Evolutionary conservation across 495 filamentous ascomycete species (phyloP).

Genomic region (Thermothielavioides terrestris): DNA sequence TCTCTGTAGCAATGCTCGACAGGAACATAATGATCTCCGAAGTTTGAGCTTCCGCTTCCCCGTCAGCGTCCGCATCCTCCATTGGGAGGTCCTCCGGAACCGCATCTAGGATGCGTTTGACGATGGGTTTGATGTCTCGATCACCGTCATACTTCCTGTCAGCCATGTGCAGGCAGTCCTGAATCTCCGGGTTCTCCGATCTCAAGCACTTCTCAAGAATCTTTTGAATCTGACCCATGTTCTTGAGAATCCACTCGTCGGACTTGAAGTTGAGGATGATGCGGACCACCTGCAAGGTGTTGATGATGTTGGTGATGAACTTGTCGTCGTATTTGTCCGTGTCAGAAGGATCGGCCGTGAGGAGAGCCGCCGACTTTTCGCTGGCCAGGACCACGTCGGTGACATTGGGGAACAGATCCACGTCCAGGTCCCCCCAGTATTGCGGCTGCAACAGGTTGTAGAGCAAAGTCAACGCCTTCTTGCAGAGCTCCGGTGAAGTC

Average conservation of each 20-base stretch:
- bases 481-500: slow-evolving; percentile 62
- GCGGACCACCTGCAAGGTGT: slow-evolving; percentile 81
- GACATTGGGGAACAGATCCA: slow-evolving; percentile 83
- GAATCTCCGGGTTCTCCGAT: slow-evolving; percentile 79
- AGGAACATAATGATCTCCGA: slow-evolving; percentile 75
- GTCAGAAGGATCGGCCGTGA: slow-evolving; percentile 70
- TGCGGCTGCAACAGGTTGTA: slow-evolving; percentile 76
- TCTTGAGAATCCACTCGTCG: slow-evolving; percentile 80
- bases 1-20: slow-evolving; percentile 72
- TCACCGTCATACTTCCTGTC: slow-evolving; percentile 58
- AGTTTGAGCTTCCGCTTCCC: slow-evolving; percentile 57
- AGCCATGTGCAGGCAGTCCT: slow-evolving; percentile 74
- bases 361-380: slow-evolving; percentile 58
- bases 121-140: slow-evolving; percentile 53
- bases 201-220: slow-evolving; percentile 84
- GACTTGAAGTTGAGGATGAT: slow-evolving; percentile 77
- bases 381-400: slow-evolving; percentile 73
- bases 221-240: slow-evolving; percentile 69
- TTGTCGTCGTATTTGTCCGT: slow-evolving; percentile 81
- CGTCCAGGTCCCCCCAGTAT: slow-evolving; percentile 86
- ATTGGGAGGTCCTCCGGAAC: slow-evolving; percentile 80
- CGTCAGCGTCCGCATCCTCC: slow-evolving; percentile 83
- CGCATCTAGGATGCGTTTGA: slow-evolving; percentile 80
- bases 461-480: slow-evolving; percentile 75
- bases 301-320: slow-evolving; percentile 75